Evolutionary conservation across 257 asterid species (phyloP), one percentile per base, ranked within the genome.

Genomic region (Rhazya stricta): DNA sequence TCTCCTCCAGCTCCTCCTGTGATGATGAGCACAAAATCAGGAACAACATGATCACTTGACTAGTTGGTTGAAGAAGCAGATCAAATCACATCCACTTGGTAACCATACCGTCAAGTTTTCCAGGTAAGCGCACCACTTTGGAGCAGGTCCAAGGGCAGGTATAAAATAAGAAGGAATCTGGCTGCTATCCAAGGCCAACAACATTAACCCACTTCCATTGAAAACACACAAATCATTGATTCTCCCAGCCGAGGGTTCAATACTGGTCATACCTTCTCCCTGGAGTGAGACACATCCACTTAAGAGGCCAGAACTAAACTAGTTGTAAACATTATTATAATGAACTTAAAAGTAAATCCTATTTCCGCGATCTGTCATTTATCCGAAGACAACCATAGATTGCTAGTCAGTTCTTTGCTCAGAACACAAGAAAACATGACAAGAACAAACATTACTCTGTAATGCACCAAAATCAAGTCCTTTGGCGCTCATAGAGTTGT

Each of bases 61-160:
- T 66, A 66, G 58, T 69, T 42, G 46, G 34, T 54, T 63, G 18
- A 48, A 68, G 58, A 32, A 61, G 32, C n/a, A 42, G 45, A 63
- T 23, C 77, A 45, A 58, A 75, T 30, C 66, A 69, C 48, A 42
- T 56, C 67, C 83, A 78, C 65, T 46, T 60, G 45, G 70, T 65
- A 74, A 30, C 8, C 87, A 74, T 76, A 94, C 97, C 77, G 97
- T 94, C 81, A 94, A 72, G 77, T 86, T 90, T 77, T 94, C 97
- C 72, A 94, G 79, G 81, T 88, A 84, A 68, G 99, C 85, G 74
- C 95, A 88, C 99, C 98, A 94, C 85, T 90, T 94, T 42, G 99
- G 99, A 63, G 97, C 98, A 68, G 96, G 97, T 67, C 98, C 98
- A 67, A 94, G 96, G 77, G 91, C 94, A 74, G 99, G 99, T 79